phyloP scores from a whole-genome alignment of 768 basidiomycete species.

The Lepiota brunneoincarnata region DNA sequence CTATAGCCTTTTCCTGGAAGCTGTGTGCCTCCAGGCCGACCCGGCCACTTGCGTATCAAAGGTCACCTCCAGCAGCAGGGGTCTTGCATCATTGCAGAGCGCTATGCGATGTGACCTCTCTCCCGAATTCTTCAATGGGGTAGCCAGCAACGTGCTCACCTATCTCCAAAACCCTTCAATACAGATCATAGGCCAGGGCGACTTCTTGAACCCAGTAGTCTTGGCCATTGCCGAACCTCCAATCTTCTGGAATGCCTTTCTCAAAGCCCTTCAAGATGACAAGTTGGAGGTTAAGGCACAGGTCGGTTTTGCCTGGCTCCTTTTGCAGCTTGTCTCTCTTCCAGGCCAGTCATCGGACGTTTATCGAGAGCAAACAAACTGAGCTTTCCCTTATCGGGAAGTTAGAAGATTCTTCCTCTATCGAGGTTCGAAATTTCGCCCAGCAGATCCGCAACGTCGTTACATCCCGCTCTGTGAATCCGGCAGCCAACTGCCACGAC shows the following conservation, averaged over 20 bases:
- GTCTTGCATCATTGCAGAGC: slow-evolving; percentile 34
- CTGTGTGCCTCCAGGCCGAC: slow-evolving; percentile 38
- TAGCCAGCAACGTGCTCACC: slow-evolving; percentile 30
- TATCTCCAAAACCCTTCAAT: slow-evolving; percentile 33
- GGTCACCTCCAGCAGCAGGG: slow-evolving; percentile 32
- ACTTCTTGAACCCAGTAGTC: slow-evolving; percentile 37
- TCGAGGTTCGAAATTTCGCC: slow-evolving; percentile 27
- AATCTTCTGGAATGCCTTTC: slow-evolving; percentile 45
- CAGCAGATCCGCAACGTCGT: slow-evolving; percentile 37
- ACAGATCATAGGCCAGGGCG: slow-evolving; percentile 37
- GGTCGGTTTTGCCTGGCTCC: slow-evolving; percentile 43
- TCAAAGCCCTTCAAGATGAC: slow-evolving; percentile 30
- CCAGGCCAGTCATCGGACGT: slow-evolving; percentile 28
- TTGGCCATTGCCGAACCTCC: slow-evolving; percentile 44
- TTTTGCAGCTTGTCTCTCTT: slow-evolving; percentile 44
- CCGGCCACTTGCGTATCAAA: slow-evolving; percentile 32
- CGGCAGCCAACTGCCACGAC: neutral
- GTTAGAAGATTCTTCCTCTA: slow-evolving; percentile 20
- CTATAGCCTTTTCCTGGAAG: slow-evolving; percentile 41
- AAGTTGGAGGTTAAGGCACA: slow-evolving; percentile 32
- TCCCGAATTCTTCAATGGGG: slow-evolving; percentile 39
- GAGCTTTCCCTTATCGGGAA: slow-evolving; percentile 23
- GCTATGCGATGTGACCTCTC: slow-evolving; percentile 40
- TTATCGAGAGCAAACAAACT: slow-evolving; percentile 38
- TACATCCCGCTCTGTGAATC: neutral